phyloP scores from a whole-genome alignment of 2,329 filamentous ascomycete species.

The Pezicula neosporulosa region DNA sequence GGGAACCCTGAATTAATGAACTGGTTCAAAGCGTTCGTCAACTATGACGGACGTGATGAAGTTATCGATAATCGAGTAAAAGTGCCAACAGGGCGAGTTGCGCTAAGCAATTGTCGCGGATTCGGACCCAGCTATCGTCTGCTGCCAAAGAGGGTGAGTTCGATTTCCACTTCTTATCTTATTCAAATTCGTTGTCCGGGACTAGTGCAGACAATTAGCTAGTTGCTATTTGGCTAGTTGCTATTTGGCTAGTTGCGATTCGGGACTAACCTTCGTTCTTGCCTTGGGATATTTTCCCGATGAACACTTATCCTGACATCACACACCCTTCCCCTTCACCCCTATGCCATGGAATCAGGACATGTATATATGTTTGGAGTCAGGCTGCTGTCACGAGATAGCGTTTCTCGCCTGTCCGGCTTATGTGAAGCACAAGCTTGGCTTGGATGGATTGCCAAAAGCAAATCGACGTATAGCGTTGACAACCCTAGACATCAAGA shows the following conservation, averaged over 20 bases:
- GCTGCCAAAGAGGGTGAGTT: slow-evolving; percentile 71
- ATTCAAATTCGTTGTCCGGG: slow-evolving; percentile 2
- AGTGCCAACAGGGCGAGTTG: slow-evolving; percentile 77
- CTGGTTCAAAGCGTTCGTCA: slow-evolving; percentile 83
- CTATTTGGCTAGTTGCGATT: neutral
- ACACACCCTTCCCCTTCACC: no score
- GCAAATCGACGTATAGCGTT: neutral
- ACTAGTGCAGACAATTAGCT: neutral
- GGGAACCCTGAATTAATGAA: slow-evolving; percentile 84
- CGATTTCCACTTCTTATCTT: slow-evolving; percentile 5
- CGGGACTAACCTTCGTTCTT: no score
- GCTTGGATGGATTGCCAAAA: neutral
- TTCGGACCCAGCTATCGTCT: slow-evolving; percentile 93
- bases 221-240: neutral
- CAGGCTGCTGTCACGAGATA: no score
- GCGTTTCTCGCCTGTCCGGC: no score
- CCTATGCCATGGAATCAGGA: neutral
- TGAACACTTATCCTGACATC: no score
- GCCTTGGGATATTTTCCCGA: no score
- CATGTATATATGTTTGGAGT: no score
- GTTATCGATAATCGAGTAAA: slow-evolving; percentile 75
- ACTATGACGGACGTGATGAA: slow-evolving; percentile 72
- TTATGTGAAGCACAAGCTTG: neutral
- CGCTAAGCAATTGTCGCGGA: slow-evolving; percentile 91
- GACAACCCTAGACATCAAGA: neutral